These are phyloP conservation scores for Setaria italica DNA, from an alignment of 202 grass and related monocot species.

Conservation along the genomic window DNA sequence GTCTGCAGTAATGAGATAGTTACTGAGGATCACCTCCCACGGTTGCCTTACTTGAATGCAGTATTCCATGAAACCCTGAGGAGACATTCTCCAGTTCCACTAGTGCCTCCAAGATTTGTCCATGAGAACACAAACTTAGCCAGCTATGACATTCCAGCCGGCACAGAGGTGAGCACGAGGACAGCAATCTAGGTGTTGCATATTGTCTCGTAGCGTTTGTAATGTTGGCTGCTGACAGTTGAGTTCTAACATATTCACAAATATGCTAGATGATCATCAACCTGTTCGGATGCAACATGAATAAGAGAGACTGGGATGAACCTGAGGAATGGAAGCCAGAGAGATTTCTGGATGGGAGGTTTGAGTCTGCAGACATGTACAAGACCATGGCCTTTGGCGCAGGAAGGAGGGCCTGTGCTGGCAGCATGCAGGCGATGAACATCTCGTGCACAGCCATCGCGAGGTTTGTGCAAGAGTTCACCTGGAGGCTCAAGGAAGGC, in stretches of 20 bases:
- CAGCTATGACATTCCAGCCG: constrained; percentile 64
- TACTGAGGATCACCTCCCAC: constrained; percentile 69
- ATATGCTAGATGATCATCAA: constrained; percentile 71
- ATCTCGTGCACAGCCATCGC: constrained; percentile 67
- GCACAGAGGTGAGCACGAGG: constrained; percentile 59
- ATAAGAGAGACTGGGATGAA: constrained; percentile 66
- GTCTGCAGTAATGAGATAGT: constrained; percentile 57
- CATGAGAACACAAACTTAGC: constrained; percentile 68
- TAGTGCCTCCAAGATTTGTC: constrained; percentile 73
- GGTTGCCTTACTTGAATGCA: constrained; percentile 65
- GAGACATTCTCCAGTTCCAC: constrained; percentile 58
- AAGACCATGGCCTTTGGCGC: constrained; percentile 93
- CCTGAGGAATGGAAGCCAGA: constrained; percentile 80
- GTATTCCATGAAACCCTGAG: constrained; percentile 90
- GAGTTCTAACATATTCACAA: not conserved
- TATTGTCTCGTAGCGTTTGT: not conserved
- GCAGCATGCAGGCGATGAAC: constrained; percentile 62
- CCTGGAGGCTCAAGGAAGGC: constrained; percentile 75
- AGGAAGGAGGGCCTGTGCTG: constrained; percentile 74
- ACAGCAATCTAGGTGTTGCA: not conserved
- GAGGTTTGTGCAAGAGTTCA: constrained; percentile 72
- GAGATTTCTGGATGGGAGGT: constrained; percentile 68
- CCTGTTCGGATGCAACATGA: constrained; percentile 88
- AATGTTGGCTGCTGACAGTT: not conserved
- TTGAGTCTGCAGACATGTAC: constrained; percentile 56